phyloP scores from a whole-genome alignment of 768 basidiomycete genomes.

The Leccinum sublutescens region DNA sequence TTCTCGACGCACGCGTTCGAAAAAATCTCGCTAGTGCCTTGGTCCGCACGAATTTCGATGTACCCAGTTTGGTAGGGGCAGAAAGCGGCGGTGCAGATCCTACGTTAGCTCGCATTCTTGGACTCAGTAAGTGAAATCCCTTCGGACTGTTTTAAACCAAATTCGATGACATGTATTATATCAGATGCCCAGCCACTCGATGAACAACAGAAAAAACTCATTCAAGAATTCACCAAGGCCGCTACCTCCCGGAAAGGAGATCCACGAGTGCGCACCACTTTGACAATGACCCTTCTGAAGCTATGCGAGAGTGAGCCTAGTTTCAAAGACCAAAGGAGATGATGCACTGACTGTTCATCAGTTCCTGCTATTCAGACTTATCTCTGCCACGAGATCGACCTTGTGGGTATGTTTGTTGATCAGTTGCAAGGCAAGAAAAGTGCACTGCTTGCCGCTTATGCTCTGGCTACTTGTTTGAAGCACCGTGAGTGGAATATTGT shows the following conservation, averaged over 20 bases:
- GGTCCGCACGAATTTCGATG: too few relatives aligned
- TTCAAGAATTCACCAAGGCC: not conserved
- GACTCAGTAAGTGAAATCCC: too few relatives aligned
- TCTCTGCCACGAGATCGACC: constrained; percentile 2
- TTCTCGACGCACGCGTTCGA: too few relatives aligned
- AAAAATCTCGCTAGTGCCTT: too few relatives aligned
- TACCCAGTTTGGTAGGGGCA: too few relatives aligned
- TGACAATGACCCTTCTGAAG: constrained; percentile 23
- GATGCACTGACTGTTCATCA: constrained; percentile 7
- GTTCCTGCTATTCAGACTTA: constrained; percentile 1
- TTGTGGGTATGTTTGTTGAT: constrained; percentile 11
- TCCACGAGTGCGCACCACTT: constrained; percentile 18
- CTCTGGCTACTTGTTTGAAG: constrained; percentile 16
- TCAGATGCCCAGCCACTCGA: too few relatives aligned
- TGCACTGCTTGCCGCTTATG: constrained; percentile 23
- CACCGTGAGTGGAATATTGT: constrained; percentile 5
- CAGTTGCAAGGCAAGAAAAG: constrained; percentile 18
- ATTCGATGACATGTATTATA: too few relatives aligned
- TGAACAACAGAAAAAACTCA: too few relatives aligned
- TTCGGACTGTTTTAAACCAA: too few relatives aligned
- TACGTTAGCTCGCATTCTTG: too few relatives aligned
- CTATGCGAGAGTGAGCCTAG: constrained; percentile 18
- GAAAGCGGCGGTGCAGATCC: too few relatives aligned
- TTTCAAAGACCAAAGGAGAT: not conserved
- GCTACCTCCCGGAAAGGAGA: not conserved